phyloP scores from a whole-genome alignment of 2,329 filamentous ascomycete species.

The Parastagonospora nodorum region DNA sequence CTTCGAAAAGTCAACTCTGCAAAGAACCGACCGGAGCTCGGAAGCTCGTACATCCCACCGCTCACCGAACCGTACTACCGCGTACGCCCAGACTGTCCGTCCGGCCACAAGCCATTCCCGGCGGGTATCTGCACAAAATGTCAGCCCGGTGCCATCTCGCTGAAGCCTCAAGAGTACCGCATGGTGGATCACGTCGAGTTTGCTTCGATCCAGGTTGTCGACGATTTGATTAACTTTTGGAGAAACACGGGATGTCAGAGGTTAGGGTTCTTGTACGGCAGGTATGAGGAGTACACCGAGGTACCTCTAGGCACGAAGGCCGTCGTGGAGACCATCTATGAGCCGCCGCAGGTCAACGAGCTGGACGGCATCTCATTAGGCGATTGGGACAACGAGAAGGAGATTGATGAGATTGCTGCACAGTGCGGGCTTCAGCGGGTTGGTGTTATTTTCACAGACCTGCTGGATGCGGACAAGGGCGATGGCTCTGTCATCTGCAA shows the following conservation, averaged over 20 bases:
- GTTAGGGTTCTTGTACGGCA: conserved; percentile 87
- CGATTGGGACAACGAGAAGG: conserved; percentile 82
- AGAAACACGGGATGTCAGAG: conserved; percentile 82
- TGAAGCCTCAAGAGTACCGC: conserved; percentile 90
- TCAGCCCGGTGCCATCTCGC: conserved; percentile 92
- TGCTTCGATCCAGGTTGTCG: conserved; percentile 79
- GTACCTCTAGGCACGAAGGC: conserved; percentile 95
- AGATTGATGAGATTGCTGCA: conserved; percentile 78
- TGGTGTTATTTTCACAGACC: conserved; percentile 92
- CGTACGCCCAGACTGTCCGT: conserved; percentile 86
- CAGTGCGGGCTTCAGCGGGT: conserved; percentile 86
- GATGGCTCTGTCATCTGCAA: conserved; percentile 93
- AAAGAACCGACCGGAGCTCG: conserved; percentile 93
- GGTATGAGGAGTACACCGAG: conserved; percentile 87
- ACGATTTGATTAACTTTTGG: conserved; percentile 92
- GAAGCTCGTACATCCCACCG: conserved; percentile 94
- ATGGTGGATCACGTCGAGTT: conserved; percentile 99
- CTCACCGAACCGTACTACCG: conserved; percentile 91
- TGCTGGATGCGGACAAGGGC: conserved; percentile 78
- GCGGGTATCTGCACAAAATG: conserved; percentile 98
- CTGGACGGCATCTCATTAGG: conserved; percentile 83
- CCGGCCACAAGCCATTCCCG: conserved; percentile 90
- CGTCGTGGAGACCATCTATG: conserved; percentile 95
- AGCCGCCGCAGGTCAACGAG: conserved; percentile 90
- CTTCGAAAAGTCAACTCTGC: conserved; percentile 93